Evolutionary conservation across 2,329 filamentous ascomycete genomes (phyloP), one percentile per base, ranked within the genome.

Genomic region (Colletotrichum graminicola): DNA sequence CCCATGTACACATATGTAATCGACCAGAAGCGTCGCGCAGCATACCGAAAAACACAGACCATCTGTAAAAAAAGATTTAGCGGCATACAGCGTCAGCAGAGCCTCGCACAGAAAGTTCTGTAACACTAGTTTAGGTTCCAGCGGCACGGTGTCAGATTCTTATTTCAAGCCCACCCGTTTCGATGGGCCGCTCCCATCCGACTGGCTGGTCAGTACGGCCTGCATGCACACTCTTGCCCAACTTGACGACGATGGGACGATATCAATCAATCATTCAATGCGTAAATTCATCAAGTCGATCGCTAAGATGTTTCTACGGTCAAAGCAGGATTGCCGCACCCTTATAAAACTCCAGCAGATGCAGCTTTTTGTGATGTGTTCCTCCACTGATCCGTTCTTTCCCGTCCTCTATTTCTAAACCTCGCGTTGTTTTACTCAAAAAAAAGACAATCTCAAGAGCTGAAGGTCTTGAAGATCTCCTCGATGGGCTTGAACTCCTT

Each of bases 401-500:
- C 18, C 7, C 43, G 8, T 47, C 45, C 45, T 21, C 45, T 2
- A 3, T 59, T 36, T 4, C 34, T 41, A 23, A 23, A 55, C 36
- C 39, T 43, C 34, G 41, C 41, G 8, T 23, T 49, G 14, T 23
- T 16, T 14, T 5, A 32, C 10, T 4, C 21, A 41, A 36, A 51
- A 36, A 51, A 32, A 51, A 32, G 21, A 1, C 11, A 4, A 34
- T 34, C 54, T 78, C 82, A 88, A 70, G 84, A 85, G 67, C 88
- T 90, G 76, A 85, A 91, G 76, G 88, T 83, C 89, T 91, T 92
- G 78, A 93, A 85, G 76, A 89, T 86, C 79, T 92, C 87, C 80
- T 92, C 89, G 39, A 93, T 75, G 34, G 91, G 87, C 79, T 86
- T 81, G 80, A 90, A 91, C 21, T 83, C 79, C 88, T 95, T 94